A percentile compares a stretch with the other conserved stretches of the same genome.
Conservation (phyloP, 495 filamentous ascomycete genomes). For the Penicillium waksmanii region DNA sequence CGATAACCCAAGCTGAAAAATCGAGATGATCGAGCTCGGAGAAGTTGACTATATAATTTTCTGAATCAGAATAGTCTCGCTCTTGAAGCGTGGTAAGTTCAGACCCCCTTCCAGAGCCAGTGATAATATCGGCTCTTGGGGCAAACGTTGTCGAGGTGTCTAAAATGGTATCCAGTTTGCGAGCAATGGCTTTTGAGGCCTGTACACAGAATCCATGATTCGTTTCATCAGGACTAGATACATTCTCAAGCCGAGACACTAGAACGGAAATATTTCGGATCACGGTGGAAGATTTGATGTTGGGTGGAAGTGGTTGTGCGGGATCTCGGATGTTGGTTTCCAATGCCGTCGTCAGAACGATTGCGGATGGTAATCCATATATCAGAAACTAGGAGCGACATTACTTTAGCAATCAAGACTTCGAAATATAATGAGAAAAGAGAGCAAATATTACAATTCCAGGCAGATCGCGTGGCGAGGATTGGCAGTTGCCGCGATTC, state of each 20-base stretch:
- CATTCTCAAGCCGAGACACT: constrained; percentile 22
- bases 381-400: constrained; percentile 14
- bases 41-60: neutral
- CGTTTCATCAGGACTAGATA: constrained; percentile 19
- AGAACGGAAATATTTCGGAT: constrained; percentile 26
- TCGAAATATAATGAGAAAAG: neutral
- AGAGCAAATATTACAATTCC: constrained; percentile 16
- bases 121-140: neutral
- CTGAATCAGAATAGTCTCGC: neutral
- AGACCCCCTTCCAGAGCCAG: neutral
- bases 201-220: constrained; percentile 26
- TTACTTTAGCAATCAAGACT: neutral
- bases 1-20: constrained; percentile 8
- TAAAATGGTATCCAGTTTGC: constrained; percentile 23
- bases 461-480: constrained; percentile 16
- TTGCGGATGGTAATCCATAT: constrained; percentile 21
- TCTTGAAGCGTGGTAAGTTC: neutral
- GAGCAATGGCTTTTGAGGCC: constrained; percentile 22
- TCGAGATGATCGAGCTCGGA: constrained; percentile 6
- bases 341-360: constrained; percentile 16
- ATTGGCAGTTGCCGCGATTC: constrained; percentile 6
- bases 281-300: constrained; percentile 18
- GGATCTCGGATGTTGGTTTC: constrained; percentile 12
- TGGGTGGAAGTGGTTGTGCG: constrained; percentile 13
- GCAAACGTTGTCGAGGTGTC: constrained; percentile 12